Conservation (phyloP, 805 yeast species). For the Myxozyma vanderwaltii region DNA sequence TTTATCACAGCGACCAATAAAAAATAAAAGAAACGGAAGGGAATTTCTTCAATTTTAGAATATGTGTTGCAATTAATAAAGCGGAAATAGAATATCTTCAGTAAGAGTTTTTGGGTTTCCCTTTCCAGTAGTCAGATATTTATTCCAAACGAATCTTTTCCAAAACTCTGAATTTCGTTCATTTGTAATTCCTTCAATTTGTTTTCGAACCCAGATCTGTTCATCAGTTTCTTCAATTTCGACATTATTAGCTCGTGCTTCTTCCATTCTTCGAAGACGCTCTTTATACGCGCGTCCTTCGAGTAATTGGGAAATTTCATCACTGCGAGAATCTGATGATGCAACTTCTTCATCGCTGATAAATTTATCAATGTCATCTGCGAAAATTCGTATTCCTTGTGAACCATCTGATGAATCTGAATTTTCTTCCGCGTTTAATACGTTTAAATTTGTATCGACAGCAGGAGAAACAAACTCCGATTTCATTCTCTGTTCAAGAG, state of each 20-base stretch:
- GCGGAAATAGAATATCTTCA: conserved; percentile 16
- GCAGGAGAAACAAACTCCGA: background rate
- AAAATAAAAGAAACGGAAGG: background rate
- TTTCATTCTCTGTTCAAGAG: background rate
- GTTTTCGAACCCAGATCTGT: background rate
- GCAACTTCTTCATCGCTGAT: conserved; percentile 4
- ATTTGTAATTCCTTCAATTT: background rate
- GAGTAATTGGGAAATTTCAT: conserved; percentile 1
- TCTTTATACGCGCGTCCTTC: background rate
- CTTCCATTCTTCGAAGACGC: background rate
- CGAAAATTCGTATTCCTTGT: background rate
- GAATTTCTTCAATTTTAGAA: too few relatives aligned
- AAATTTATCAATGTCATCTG: background rate
- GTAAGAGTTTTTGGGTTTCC: conserved; percentile 24
- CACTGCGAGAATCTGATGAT: background rate
- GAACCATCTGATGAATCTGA: too few relatives aligned
- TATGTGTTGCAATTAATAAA: conserved; percentile 8
- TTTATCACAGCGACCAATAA: background rate
- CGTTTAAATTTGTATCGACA: too few relatives aligned
- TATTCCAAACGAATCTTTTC: conserved; percentile 21
- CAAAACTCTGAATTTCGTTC: conserved; percentile 24
- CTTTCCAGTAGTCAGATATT: conserved; percentile 12
- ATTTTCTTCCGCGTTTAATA: too few relatives aligned
- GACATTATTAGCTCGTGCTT: background rate
- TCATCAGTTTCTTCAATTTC: background rate